A percentile compares a stretch with the other conserved stretches of the same genome.
Evolutionary conservation across 176 grass and related monocot genomes (phyloP).

Genomic region (Rhynchospora pubera): DNA sequence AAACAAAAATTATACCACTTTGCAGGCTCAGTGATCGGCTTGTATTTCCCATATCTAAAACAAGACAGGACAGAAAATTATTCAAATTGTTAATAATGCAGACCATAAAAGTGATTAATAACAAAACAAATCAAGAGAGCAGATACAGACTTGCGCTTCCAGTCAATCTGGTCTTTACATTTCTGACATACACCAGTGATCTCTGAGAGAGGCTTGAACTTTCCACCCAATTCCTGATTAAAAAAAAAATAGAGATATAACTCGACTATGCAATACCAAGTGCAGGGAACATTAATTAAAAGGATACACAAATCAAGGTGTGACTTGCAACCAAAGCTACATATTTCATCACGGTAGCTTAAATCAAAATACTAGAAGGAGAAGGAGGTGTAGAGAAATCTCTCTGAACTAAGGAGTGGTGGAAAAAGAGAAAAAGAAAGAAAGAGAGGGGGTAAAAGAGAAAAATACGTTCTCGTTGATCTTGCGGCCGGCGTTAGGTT

Average conservation of each 20-base stretch:
- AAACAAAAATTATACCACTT: conserved; percentile 53
- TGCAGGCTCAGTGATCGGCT: conserved; percentile 54
- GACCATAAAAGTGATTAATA: neutral
- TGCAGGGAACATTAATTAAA: neutral
- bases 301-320: neutral
- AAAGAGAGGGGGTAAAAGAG: neutral
- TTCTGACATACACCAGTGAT: conserved; percentile 91
- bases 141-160: conserved; percentile 71
- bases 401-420: neutral
- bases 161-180: conserved; percentile 94
- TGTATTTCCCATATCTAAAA: conserved; percentile 89
- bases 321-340: neutral
- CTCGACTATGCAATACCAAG: too few species aligned
- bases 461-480: conserved; percentile 69
- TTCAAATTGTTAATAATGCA: neutral
- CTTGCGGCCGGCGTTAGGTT: conserved; percentile 71
- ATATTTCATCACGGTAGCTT: neutral
- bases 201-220: conserved; percentile 53
- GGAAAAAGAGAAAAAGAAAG: neutral
- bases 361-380: neutral
- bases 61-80: conserved; percentile 7
- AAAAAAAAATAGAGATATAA: neutral
- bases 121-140: neutral
- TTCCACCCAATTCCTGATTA: conserved; percentile 71
- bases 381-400: neutral